Base-by-base conservation (phyloP, 805 yeast species). In the Pichia eremophila region DNA sequence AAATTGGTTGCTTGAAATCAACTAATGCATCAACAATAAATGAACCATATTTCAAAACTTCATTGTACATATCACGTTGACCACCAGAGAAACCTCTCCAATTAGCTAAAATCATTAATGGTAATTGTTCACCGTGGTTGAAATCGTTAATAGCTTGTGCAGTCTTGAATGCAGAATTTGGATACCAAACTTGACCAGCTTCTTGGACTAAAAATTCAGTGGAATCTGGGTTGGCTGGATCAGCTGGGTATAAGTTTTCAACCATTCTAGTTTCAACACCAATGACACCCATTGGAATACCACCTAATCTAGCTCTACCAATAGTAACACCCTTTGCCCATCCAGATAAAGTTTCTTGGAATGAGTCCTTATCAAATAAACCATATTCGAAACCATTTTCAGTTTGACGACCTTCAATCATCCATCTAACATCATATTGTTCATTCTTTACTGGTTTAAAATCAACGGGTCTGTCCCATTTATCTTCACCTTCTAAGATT, bases 21-120 rank as follows among this genome's bases (percentile, higher is more conserved):
- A 88, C 95, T 52, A 93, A 77, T 14, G 99, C 97, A 66, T 93
- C 99, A 54, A 93, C 99, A 69, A 93, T 93, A 68, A 77, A 88
- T 4, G 98, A 81, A 65, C 99, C 99, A 65, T 86, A 93, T 69
- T 93, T 93, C 72, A 93, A 81, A 40, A 93, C 95, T 73, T 93
- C 99, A 62, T 90, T 88, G 77, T 85, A 95, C 99, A 93, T 93
- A 69, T 93, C 99, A 66, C 97, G 86, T 75, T 93, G 99, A 67
- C 99, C 99, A 75, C 99, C 99, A 57, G 97, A 88, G 81, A 93
- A 93, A 62, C 99, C 99, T 81, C 99, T 86, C 99, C 99, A 93
- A 79, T 93, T 93, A 51, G 99, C 99, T 58, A 93, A 73, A 56
- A 93, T 88, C 95, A 93, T 86, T 68, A 93, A 75, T 54, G 99